These are phyloP conservation scores for Ophioceras dolichostomum DNA, from an alignment of 2,329 filamentous ascomycete species.

Conservation along the genomic window DNA sequence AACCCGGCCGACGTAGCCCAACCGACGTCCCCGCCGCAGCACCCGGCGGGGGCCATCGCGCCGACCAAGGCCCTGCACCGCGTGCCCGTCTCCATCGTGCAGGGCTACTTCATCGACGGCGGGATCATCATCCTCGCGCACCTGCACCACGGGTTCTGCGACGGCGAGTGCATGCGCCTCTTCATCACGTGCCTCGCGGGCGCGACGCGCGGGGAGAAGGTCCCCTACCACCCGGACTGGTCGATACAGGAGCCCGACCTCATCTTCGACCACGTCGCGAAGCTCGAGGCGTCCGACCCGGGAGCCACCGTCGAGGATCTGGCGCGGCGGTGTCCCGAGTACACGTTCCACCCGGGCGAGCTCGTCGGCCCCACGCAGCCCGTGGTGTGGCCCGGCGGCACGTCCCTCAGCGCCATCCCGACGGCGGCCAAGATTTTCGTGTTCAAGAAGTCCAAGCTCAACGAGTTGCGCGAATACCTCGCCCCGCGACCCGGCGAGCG, in stretches of 20 bases:
- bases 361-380: constrained; percentile 24
- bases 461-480: constrained; percentile 16
- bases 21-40: background rate
- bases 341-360: constrained; percentile 15
- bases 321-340: constrained; percentile 19
- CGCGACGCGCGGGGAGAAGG: constrained; percentile 14
- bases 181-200: constrained; percentile 26
- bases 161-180: constrained; percentile 24
- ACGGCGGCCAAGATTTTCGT: constrained; percentile 29
- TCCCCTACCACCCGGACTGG: background rate
- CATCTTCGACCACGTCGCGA: too few relatives aligned
- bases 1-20: constrained; percentile 1
- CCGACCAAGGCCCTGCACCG: constrained; percentile 5
- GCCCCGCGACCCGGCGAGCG: too few relatives aligned
- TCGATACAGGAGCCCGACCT: too few relatives aligned
- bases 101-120: constrained; percentile 23
- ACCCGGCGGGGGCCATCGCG: too few relatives aligned
- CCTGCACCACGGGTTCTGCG: constrained; percentile 28
- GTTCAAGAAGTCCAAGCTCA: constrained; percentile 20
- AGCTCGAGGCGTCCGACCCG: background rate
- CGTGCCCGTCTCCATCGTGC: constrained; percentile 24
- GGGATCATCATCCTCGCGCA: constrained; percentile 26
- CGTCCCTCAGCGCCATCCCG: constrained; percentile 15
- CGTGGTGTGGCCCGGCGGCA: constrained; percentile 13
- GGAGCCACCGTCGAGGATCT: background rate